Percentiles rank a stretch among this genome's conserved stretches.
Conservation (phyloP, 139 green algal genomes). For the Zygnema circumcarinatum region DNA sequence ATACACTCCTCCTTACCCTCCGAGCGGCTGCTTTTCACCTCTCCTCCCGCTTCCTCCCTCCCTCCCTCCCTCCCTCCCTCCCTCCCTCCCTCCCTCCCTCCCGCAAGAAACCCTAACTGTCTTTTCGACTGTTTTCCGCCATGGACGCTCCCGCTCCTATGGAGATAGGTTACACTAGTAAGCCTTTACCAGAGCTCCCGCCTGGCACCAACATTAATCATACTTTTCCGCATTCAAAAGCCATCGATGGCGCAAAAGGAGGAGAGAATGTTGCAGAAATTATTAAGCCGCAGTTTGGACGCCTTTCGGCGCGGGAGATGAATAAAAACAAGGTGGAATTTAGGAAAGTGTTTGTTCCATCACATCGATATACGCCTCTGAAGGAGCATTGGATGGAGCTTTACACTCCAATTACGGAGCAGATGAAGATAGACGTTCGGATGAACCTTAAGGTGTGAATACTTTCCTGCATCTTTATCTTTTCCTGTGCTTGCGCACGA, state of each 20-base stretch:
- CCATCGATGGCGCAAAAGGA: not conserved
- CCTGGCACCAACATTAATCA: not conserved
- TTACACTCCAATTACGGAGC: conserved; percentile 95
- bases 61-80: not conserved
- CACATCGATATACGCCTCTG: conserved; percentile 94
- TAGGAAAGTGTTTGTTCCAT: conserved; percentile 81
- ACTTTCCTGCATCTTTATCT: no score
- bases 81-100: not conserved
- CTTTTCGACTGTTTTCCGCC: not conserved
- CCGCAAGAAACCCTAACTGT: not conserved
- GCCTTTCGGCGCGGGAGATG: conserved; percentile 70
- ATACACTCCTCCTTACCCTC: not conserved
- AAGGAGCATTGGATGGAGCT: conserved; percentile 95
- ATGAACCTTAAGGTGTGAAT: conserved; percentile 99
- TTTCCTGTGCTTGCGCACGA: conserved; percentile 5
- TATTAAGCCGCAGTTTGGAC: conserved; percentile 76
- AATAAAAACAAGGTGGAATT: conserved; percentile 79
- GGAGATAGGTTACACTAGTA: not conserved
- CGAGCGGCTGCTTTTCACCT: not conserved
- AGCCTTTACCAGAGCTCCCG: not conserved
- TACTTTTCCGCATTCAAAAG: not conserved
- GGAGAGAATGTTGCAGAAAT: no score
- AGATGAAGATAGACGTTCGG: conserved; percentile 97
- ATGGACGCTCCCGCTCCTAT: no score
- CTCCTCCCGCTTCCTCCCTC: not conserved